phyloP scores from a whole-genome alignment of 768 basidiomycete genomes.

The Tephrocybe sp. region DNA sequence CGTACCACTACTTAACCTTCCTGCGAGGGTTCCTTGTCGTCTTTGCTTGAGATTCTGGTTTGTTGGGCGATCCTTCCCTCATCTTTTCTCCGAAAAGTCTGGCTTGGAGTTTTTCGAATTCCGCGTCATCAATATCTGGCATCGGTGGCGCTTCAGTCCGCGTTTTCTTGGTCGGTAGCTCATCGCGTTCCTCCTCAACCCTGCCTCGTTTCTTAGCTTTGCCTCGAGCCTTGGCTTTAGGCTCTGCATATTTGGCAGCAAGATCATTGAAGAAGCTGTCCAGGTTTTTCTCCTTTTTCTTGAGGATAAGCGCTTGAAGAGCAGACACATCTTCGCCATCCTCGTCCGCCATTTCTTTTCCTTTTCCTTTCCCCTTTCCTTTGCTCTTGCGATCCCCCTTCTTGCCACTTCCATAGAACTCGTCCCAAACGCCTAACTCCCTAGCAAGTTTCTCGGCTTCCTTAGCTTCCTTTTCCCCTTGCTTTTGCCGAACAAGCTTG shows the following conservation, averaged over 20 bases:
- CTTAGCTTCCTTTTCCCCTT: constrained; percentile 72
- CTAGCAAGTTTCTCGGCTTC: constrained; percentile 86
- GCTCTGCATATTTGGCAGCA: constrained; percentile 70
- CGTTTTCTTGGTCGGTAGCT: constrained; percentile 52
- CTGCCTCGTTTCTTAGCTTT: constrained; percentile 59
- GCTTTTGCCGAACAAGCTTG: constrained; percentile 69
- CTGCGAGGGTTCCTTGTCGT: constrained; percentile 24
- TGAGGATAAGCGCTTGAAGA: constrained; percentile 80
- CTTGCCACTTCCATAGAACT: constrained; percentile 83
- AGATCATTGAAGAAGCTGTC: constrained; percentile 74
- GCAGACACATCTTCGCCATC: constrained; percentile 65
- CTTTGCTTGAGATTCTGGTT: constrained; percentile 22
- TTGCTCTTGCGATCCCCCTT: constrained; percentile 56
- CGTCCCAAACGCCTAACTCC: constrained; percentile 92
- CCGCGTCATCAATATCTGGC: constrained; percentile 66
- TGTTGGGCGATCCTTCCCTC: constrained; percentile 23
- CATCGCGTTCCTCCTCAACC: constrained; percentile 41
- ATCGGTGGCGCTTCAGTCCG: constrained; percentile 34
- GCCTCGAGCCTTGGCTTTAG: constrained; percentile 43
- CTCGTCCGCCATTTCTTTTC: constrained; percentile 28
- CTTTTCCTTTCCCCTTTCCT: constrained; percentile 44
- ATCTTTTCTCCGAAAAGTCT: constrained; percentile 50
- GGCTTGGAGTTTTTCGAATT: constrained; percentile 61
- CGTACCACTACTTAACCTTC: constrained; percentile 31
- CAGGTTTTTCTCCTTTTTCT: constrained; percentile 65